Percentiles rank a stretch among this genome's conserved stretches.
Conservation (phyloP, 352 stramenopile species). For the Phytopythium sindhum region DNA sequence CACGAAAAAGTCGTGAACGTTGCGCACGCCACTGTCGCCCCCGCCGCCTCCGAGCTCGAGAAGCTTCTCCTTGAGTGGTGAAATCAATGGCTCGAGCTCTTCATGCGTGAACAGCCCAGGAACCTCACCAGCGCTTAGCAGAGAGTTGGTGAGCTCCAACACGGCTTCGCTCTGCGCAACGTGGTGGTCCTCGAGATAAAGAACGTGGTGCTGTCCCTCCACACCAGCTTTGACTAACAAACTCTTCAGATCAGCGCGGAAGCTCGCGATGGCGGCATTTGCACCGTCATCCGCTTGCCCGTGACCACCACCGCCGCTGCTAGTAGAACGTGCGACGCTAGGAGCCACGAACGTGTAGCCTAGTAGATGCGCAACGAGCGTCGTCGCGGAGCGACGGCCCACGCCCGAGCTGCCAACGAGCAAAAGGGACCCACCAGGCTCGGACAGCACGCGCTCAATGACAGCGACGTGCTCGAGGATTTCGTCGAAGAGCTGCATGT, state of each 20-base stretch:
- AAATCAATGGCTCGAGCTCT: conserved; percentile 91
- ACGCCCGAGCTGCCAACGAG: conserved; percentile 89
- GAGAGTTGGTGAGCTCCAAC: conserved; percentile 90
- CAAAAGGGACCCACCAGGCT: conserved; percentile 85
- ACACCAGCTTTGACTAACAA: conserved; percentile 83
- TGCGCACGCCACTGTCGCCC: conserved; percentile 47
- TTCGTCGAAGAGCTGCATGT: conserved; percentile 93
- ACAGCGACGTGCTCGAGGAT: conserved; percentile 90
- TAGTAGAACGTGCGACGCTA: conserved; percentile 48
- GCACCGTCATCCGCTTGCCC: neutral
- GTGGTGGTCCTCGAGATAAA: conserved; percentile 94
- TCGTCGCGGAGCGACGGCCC: conserved; percentile 79
- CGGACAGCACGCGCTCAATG: conserved; percentile 86
- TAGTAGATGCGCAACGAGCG: conserved; percentile 87
- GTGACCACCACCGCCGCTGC: neutral
- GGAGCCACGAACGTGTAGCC: conserved; percentile 86
- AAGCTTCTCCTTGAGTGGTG: conserved; percentile 88
- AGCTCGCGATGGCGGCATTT: conserved; percentile 28
- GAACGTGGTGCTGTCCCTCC: conserved; percentile 79
- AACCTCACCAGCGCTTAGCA: conserved; percentile 91
- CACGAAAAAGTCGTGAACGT: conserved; percentile 94
- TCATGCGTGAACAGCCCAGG: conserved; percentile 92
- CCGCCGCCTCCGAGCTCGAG: conserved; percentile 64
- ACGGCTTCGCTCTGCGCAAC: conserved; percentile 85
- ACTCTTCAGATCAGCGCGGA: conserved; percentile 88